Evolutionary conservation across 331 rosid species (phyloP).

Genomic region (Pyracantha coccinea): DNA sequence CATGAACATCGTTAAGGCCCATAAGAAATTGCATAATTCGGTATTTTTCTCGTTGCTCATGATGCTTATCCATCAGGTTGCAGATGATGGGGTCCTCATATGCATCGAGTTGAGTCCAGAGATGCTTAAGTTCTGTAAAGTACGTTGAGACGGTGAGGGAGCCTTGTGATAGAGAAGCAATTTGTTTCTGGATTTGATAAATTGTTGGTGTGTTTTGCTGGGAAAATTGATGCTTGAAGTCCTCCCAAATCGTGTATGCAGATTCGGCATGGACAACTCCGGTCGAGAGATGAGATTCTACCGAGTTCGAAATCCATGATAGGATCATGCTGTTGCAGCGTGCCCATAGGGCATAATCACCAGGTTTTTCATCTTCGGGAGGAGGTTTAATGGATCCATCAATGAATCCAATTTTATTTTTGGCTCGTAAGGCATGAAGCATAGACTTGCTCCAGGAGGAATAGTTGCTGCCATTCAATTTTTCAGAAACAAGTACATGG

Average conservation of each 20-base stretch:
- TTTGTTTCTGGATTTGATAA: conserved; percentile 8
- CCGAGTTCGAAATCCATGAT: not conserved
- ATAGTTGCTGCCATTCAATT: not conserved
- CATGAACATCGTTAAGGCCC: conserved; percentile 2
- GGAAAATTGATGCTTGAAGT: not conserved
- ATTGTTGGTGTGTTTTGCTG: conserved; percentile 11
- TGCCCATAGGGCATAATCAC: not conserved
- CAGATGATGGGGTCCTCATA: not conserved
- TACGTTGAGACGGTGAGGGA: not conserved
- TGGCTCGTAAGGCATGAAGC: not conserved
- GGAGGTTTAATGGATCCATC: not conserved
- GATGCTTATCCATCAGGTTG: conserved; percentile 12
- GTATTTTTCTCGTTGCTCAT: conserved; percentile 10
- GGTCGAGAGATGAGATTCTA: not conserved
- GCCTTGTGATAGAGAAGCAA: conserved; percentile 8
- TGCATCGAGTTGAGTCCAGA: not conserved
- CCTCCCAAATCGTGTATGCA: conserved; percentile 5
- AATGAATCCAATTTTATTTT: not conserved
- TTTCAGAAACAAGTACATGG: not conserved
- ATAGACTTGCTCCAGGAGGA: not conserved
- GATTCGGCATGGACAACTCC: not conserved
- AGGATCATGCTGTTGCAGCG: not conserved
- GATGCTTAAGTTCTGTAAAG: conserved; percentile 1
- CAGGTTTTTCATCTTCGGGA: not conserved
- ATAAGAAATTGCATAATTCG: conserved; percentile 5